These are phyloP conservation scores for Alternaria postmessia DNA, from an alignment of 2,329 filamentous ascomycete species.

Conservation along the genomic window DNA sequence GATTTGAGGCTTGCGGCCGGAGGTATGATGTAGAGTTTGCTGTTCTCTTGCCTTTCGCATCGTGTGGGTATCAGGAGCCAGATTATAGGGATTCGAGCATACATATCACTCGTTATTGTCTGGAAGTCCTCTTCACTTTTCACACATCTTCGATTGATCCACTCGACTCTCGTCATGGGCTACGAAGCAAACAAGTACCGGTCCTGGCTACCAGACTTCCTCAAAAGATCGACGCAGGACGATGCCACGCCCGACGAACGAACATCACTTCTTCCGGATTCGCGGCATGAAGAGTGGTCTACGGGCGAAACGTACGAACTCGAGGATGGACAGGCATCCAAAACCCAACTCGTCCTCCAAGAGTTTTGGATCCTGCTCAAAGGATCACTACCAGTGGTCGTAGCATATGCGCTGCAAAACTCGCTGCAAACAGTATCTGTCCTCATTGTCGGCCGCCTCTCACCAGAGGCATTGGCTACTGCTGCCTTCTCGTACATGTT, in stretches of 20 bases:
- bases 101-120: slow-evolving; percentile 2
- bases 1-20: slow-evolving; percentile 16
- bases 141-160: not conserved
- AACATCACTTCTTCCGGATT: slow-evolving; percentile 54
- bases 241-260: slow-evolving; percentile 51
- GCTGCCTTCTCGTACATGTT: slow-evolving; percentile 95
- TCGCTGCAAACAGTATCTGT: slow-evolving; percentile 84
- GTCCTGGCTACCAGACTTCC: slow-evolving; percentile 43
- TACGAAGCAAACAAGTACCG: slow-evolving; percentile 25
- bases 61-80: not conserved
- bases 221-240: slow-evolving; percentile 31
- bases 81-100: not conserved
- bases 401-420: slow-evolving; percentile 87
- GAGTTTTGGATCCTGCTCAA: slow-evolving; percentile 75
- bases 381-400: slow-evolving; percentile 77
- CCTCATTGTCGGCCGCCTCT: slow-evolving; percentile 79
- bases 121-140: not conserved
- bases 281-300: slow-evolving; percentile 47
- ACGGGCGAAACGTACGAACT: slow-evolving; percentile 50
- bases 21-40: slow-evolving; percentile 21
- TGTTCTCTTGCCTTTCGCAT: slow-evolving; percentile 14
- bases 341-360: slow-evolving; percentile 52
- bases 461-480: slow-evolving; percentile 79
- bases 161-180: slow-evolving; percentile 27
- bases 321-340: slow-evolving; percentile 46